Conservation (phyloP, 1,139 yeast species). For the Spathaspora sp. region DNA sequence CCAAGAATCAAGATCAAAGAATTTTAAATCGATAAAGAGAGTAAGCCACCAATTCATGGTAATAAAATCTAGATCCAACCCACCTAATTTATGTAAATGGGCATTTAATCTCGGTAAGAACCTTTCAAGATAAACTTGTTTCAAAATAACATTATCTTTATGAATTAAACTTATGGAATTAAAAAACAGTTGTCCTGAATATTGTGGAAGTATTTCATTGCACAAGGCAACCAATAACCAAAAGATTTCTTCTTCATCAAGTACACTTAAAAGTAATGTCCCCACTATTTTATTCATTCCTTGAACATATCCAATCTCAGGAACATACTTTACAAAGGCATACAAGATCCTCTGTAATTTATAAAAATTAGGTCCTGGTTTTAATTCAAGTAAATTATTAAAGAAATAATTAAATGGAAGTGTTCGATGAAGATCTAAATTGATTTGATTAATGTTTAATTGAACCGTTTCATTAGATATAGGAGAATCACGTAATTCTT, state of each 20-base stretch:
- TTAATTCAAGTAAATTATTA: constrained; percentile 33
- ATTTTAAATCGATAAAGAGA: constrained; percentile 47
- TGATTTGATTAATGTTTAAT: constrained; percentile 50
- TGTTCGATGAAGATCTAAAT: constrained; percentile 55
- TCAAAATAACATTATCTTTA: constrained; percentile 33
- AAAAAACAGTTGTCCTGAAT: constrained; percentile 25
- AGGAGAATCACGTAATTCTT: constrained; percentile 17
- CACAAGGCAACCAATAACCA: constrained; percentile 54
- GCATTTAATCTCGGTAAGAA: constrained; percentile 37
- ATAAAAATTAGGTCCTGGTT: constrained; percentile 55
- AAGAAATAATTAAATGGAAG: constrained; percentile 58
- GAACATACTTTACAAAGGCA: constrained; percentile 52
- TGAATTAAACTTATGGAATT: constrained; percentile 42
- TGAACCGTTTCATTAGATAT: constrained; percentile 3
- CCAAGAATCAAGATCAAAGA: constrained; percentile 53
- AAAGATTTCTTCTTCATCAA: constrained; percentile 54
- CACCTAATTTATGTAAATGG: constrained; percentile 32
- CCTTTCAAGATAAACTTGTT: constrained; percentile 20
- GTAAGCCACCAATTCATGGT: constrained; percentile 62
- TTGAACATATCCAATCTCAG: constrained; percentile 57
- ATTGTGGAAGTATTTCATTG: constrained; percentile 52
- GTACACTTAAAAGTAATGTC: constrained; percentile 36
- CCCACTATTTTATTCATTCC: constrained; percentile 67
- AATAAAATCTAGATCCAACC: constrained; percentile 50
- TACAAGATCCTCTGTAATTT: constrained; percentile 49